These are phyloP conservation scores for Ceratobasidium sp. DNA, from an alignment of 1,284 basidiomycete genomes.

Conservation along the genomic window DNA sequence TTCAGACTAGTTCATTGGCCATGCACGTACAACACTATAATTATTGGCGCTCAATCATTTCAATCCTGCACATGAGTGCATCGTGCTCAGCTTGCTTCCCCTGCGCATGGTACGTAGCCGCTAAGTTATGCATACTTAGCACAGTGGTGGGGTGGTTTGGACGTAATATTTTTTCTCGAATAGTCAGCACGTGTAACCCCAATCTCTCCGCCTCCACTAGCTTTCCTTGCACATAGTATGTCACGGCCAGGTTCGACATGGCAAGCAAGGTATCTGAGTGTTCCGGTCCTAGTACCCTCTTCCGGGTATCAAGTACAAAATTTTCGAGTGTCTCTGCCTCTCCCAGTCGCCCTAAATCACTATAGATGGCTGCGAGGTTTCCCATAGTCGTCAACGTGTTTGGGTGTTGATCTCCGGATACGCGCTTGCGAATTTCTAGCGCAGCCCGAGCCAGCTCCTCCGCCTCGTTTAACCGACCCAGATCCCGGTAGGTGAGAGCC, in stretches of 20 bases:
- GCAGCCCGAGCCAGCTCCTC: background rate
- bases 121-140: background rate
- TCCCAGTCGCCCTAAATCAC: background rate
- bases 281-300: background rate
- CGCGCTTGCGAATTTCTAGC: background rate
- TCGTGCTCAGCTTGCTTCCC: no score
- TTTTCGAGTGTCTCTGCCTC: slow-evolving; percentile 14
- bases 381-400: slow-evolving; percentile 6
- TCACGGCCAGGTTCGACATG: slow-evolving; percentile 1
- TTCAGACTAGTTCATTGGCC: no score
- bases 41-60: no score
- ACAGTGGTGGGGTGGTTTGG: background rate
- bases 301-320: background rate
- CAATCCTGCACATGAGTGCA: no score
- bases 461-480: slow-evolving; percentile 12
- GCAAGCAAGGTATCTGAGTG: background rate
- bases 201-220: background rate
- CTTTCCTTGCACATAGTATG: background rate
- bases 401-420: background rate
- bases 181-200: background rate
- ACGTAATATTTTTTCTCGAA: background rate
- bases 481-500: background rate
- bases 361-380: slow-evolving; percentile 20
- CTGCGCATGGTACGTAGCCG: background rate
- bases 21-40: no score